Evolutionary conservation across 2,329 filamentous ascomycete species (phyloP), one percentile per base, ranked within the genome.

Genomic region (Chrysosphaeria jannelii): DNA sequence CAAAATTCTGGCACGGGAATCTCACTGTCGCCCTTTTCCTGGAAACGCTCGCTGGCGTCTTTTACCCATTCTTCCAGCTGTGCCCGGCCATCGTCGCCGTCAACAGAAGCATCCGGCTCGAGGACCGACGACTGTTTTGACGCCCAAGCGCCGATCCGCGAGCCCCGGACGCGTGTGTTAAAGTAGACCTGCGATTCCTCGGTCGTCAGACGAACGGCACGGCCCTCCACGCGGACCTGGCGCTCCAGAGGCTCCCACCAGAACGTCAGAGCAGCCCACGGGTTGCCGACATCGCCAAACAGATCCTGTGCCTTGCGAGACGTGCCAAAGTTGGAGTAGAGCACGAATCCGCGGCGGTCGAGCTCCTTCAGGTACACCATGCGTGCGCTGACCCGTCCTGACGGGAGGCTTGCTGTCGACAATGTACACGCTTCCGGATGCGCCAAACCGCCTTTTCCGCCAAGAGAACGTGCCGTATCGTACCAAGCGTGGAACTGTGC

Each of bases 351-450:
- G 5, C 44, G 35, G 25, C 51, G 44, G 43, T 93, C 79, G 13
- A 93, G 62, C 50, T 93, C 85, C 47, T 97, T 97, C 33, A 97
- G 57, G 46, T 93, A 97, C 18, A 97, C 76, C 34, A 76, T 57
- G 28, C 85, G 74, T 4, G 74, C 67, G 22, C 65, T 76, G 11
- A 93, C 71, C 22, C 71, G 66, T 29, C 85, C 85, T 0, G 64
- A 71, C 2, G 81, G 81, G 4, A 93, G 56, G 13, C 56, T 51
- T 0, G 79, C 78, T 1, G 85, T 97, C 4, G 78, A 70, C 2
- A 97, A 53, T 2, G 69, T 78, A 37, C 76, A 78, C 1, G 85
- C 74, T 45, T 97, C 85, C 2, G 81, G 79, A 34, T 88, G 71
- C 21, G 63, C 50, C 22, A 78, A 57, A 6, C 24, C 19, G 22